Percentiles rank a stretch among this genome's conserved stretches.
Evolutionary conservation across 108 stramenopile species (phyloP).

Genomic region (Nitzschia sp.): DNA sequence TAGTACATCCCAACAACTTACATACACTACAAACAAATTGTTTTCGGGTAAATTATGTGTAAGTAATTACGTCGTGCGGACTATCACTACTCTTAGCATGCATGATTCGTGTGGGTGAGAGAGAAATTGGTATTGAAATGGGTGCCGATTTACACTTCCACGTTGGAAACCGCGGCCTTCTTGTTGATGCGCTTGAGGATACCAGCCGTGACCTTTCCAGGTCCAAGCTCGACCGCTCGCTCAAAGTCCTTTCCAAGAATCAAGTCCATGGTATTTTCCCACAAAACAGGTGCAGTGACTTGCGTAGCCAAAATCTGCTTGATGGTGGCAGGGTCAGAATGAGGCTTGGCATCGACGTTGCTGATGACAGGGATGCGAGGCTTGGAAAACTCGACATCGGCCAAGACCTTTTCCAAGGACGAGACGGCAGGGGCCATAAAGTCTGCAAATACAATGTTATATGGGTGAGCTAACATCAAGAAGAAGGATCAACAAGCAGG

Average conservation of each 20-base stretch:
- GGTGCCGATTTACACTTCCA: slow-evolving; percentile 76
- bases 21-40: not conserved
- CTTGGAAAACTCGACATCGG: slow-evolving; percentile 86
- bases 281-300: slow-evolving; percentile 94
- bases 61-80: too few relatives aligned
- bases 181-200: slow-evolving; percentile 95
- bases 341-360: slow-evolving; percentile 97
- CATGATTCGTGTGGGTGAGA: too few relatives aligned
- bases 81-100: too few relatives aligned
- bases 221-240: slow-evolving; percentile 83
- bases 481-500: too few relatives aligned
- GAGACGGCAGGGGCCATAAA: slow-evolving; percentile 95
- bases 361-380: slow-evolving; percentile 96
- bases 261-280: slow-evolving; percentile 90
- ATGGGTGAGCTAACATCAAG: not conserved
- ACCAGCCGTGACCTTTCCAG: slow-evolving; percentile 94
- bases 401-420: slow-evolving; percentile 81
- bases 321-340: slow-evolving; percentile 92
- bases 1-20: not conserved
- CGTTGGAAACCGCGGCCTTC: slow-evolving; percentile 80
- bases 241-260: slow-evolving; percentile 85
- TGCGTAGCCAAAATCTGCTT: slow-evolving; percentile 93
- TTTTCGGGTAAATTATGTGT: too few relatives aligned
- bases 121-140: not conserved
- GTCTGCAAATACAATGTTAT: slow-evolving; percentile 28